Evolutionary conservation across 192 early-diverging fungal species (phyloP), one percentile per base, ranked within the genome.

Genomic region (Coemansia sp.): DNA sequence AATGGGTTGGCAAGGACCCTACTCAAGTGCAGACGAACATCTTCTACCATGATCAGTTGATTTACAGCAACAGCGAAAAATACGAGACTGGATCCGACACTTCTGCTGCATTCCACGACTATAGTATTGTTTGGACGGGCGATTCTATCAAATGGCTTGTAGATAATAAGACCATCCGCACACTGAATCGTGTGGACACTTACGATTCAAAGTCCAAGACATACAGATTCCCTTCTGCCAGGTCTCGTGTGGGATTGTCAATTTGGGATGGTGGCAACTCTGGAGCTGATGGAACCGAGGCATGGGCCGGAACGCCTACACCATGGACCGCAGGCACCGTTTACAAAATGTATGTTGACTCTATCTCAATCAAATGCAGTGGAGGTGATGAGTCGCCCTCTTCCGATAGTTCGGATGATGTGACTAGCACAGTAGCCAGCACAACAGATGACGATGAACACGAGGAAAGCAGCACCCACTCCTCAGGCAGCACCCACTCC

Each of bases 221-320:
- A 4, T 86, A 76, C 65, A 42, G 21, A 26, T 90, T 73, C 80
- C 87, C 89, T 0, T 62, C 79, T 10, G 63, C 82, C 9, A 85
- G 84, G 56, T 66, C 77, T 32, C 85, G 83, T n/a, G 81, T 90
- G 32, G 77, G 80, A 22, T 79, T 88, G 56, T 86, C 85, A 32
- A 85, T 90, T 58, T 90, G 89, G 89, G 87, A 90, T 60, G 89
- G 84, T 36, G 88, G 87, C 0, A 85, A 80, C 74, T 74, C 83
- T 5, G 77, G 80, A 5, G 80, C 78, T 8, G 66, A 82, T 40
- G 86, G 84, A 18, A 90, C 88, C 0, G 43, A 63, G 22, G 77
- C 84, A 22, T 90, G 88, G 88, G 76, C 88, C 6, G 88, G 88
- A 0, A 78, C 72, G 9, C 85, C 87, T 12, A 90, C 88, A 12